Conservation (phyloP, 352 stramenopile genomes). For the Chrysophaeum taylorii region DNA sequence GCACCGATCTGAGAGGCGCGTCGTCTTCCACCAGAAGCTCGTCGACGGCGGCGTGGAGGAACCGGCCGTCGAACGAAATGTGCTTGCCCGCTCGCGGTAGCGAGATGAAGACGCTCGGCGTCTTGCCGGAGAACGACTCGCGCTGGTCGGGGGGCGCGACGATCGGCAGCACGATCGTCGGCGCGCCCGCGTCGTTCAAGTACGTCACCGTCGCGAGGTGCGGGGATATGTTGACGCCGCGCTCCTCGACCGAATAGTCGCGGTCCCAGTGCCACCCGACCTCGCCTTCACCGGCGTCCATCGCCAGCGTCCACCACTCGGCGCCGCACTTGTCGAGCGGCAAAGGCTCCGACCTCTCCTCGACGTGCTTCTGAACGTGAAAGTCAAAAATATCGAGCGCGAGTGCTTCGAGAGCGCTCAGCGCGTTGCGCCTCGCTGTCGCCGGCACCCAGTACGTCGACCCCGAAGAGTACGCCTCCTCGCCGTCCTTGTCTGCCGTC, state of each 20-base stretch:
- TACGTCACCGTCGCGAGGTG: conserved; percentile 22
- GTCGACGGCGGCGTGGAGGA: too few species aligned
- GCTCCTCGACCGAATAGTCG: background rate
- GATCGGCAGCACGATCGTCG: conserved; percentile 16
- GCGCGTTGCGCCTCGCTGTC: background rate
- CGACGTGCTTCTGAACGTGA: too few species aligned
- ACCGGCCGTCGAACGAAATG: conserved; percentile 21
- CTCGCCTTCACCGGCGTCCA: background rate
- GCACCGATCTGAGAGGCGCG: too few species aligned
- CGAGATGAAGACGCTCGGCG: background rate
- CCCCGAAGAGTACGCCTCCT: background rate
- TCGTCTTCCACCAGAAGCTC: too few species aligned
- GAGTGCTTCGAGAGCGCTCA: conserved; percentile 1
- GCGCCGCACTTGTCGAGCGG: too few species aligned
- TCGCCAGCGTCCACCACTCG: conserved; percentile 19
- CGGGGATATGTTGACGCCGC: conserved; percentile 5
- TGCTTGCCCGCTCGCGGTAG: conserved; percentile 12
- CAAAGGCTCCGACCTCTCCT: too few species aligned
- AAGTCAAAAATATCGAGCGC: conserved; percentile 17
- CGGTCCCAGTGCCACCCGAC: conserved; percentile 1
- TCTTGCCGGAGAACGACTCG: background rate
- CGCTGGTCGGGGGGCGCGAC: background rate
- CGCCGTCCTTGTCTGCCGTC: background rate
- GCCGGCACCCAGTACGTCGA: conserved; percentile 18
- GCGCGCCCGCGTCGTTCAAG: conserved; percentile 11